These are phyloP conservation scores for Talaromyces sp. DNA, from an alignment of 2,329 filamentous ascomycete genomes.

Conservation along the genomic window DNA sequence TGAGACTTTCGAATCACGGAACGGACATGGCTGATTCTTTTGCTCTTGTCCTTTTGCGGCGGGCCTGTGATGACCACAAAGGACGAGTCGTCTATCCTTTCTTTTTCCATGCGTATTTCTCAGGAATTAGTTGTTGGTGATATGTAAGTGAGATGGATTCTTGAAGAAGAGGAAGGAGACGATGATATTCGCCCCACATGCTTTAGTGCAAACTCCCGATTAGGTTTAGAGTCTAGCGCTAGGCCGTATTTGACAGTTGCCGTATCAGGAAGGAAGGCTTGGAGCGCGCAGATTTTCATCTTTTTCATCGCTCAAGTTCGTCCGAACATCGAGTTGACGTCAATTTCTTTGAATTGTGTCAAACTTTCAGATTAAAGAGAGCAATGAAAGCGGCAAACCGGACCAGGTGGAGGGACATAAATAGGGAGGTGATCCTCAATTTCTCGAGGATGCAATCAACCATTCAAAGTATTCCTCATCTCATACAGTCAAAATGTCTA, in stretches of 20 bases:
- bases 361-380: background rate
- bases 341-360: background rate
- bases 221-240: background rate
- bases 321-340: background rate
- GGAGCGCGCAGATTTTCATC: background rate
- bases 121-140: background rate
- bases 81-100: slow-evolving; percentile 10
- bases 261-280: background rate
- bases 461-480: background rate
- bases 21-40: slow-evolving; percentile 24
- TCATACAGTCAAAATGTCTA: slow-evolving; percentile 14
- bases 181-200: background rate
- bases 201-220: slow-evolving; percentile 17
- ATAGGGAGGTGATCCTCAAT: background rate
- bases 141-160: background rate
- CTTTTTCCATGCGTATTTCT: slow-evolving; percentile 7
- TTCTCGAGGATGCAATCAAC: background rate
- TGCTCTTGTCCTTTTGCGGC: slow-evolving; percentile 21
- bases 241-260: slow-evolving; percentile 13
- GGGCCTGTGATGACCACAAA: slow-evolving; percentile 25
- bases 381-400: background rate
- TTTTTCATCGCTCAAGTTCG: background rate
- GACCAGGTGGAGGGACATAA: background rate
- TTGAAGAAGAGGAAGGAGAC: background rate
- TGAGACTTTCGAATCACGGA: slow-evolving; percentile 23